phyloP scores from a whole-genome alignment of 805 yeast genomes.

The Lipomyces lipofer region DNA sequence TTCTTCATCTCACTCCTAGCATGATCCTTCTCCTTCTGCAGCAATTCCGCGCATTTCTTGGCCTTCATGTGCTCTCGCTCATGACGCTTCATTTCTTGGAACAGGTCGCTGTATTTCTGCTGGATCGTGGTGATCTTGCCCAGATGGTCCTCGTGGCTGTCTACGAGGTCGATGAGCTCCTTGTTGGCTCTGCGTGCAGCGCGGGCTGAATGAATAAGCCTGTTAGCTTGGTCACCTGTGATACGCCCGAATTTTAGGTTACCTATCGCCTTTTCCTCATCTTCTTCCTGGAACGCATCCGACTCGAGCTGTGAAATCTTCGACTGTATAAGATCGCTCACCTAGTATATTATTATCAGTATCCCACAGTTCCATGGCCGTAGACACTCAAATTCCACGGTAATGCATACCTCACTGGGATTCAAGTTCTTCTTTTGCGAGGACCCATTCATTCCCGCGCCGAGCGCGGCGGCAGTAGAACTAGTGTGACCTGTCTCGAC shows the following conservation, averaged over 20 bases:
- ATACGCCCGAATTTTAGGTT: background rate
- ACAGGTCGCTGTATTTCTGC: constrained; percentile 26
- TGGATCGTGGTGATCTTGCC: constrained; percentile 25
- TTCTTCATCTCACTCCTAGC: constrained; percentile 12
- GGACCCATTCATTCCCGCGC: too few species aligned
- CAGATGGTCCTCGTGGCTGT: constrained; percentile 18
- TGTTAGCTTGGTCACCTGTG: background rate
- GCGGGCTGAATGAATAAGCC: background rate
- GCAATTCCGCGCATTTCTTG: constrained; percentile 16
- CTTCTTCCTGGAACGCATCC: constrained; percentile 1
- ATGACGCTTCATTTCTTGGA: constrained; percentile 26
- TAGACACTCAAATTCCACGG: too few species aligned
- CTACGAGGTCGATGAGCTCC: constrained; percentile 12
- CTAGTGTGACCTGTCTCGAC: too few species aligned
- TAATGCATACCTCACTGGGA: background rate
- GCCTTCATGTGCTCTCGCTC: constrained; percentile 27
- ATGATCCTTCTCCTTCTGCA: constrained; percentile 13
- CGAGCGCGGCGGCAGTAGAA: too few species aligned
- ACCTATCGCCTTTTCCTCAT: constrained; percentile 6
- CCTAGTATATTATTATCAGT: too few species aligned
- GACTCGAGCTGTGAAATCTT: background rate
- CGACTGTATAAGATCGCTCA: background rate
- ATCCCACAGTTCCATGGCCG: too few species aligned
- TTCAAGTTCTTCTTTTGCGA: background rate
- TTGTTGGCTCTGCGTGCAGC: constrained; percentile 4